A percentile compares a stretch with the other conserved stretches of the same genome.
Conservation (phyloP, 352 stramenopile species). For the Phytopythium mirpurense region DNA sequence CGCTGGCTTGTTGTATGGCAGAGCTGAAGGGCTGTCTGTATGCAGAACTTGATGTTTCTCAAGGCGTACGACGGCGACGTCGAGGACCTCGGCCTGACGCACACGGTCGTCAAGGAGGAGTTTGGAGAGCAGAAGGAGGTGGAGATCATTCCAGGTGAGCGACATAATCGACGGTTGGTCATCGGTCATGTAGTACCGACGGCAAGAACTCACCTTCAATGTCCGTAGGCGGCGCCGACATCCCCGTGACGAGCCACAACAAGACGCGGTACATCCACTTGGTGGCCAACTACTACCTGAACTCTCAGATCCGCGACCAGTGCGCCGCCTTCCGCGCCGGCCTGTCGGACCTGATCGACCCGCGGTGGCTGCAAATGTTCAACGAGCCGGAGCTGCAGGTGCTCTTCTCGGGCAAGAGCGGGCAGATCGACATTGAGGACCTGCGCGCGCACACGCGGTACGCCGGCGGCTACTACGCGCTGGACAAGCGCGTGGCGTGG, state of each 20-base stretch:
- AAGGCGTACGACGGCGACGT: conserved; percentile 94
- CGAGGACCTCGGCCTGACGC: conserved; percentile 88
- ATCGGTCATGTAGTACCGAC: too few relatives aligned
- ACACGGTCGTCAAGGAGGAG: conserved; percentile 87
- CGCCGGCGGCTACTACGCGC: conserved; percentile 90
- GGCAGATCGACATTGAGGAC: conserved; percentile 66
- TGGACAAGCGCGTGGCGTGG: conserved; percentile 72
- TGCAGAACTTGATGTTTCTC: conserved; percentile 93
- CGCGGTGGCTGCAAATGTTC: conserved; percentile 92
- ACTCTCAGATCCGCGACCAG: conserved; percentile 89
- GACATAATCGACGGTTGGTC: not conserved
- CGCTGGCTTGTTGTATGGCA: not conserved
- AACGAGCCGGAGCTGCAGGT: conserved; percentile 95
- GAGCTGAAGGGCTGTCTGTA: not conserved
- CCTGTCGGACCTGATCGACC: conserved; percentile 91
- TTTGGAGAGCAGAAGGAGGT: conserved; percentile 80
- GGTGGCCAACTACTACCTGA: conserved; percentile 96
- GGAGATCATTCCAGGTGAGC: conserved; percentile 77
- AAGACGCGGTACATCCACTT: conserved; percentile 95
- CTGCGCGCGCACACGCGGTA: conserved; percentile 88
- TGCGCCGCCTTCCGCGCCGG: conserved; percentile 91
- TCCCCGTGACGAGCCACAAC: conserved; percentile 91
- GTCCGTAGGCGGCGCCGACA: conserved; percentile 52
- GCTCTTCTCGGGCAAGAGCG: conserved; percentile 86
- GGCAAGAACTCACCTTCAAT: too few relatives aligned